These are phyloP conservation scores for Phytophthora tentaculata DNA, from an alignment of 352 stramenopile species.

Conservation along the genomic window DNA sequence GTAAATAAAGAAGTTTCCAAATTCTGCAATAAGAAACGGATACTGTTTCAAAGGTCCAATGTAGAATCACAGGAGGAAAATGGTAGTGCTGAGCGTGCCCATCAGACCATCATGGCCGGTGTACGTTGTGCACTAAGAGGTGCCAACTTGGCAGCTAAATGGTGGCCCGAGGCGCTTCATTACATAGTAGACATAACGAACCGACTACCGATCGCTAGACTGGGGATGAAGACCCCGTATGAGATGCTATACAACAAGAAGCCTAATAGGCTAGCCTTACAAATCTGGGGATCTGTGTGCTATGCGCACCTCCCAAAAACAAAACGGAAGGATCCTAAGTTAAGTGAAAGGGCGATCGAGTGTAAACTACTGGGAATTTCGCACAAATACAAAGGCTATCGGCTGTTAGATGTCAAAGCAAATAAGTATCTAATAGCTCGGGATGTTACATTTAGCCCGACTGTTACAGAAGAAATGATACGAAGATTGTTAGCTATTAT, in stretches of 20 bases:
- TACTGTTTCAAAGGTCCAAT: not conserved
- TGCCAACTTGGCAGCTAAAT: slow-evolving; percentile 3
- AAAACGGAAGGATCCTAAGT: slow-evolving; percentile 6
- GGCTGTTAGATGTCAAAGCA: slow-evolving; percentile 5
- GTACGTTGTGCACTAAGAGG: slow-evolving; percentile 1
- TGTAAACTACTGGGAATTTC: slow-evolving; percentile 8
- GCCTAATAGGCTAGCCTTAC: not conserved
- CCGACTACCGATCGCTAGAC: slow-evolving; percentile 7
- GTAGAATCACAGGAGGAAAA: slow-evolving; percentile 1
- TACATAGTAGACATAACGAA: slow-evolving; percentile 15
- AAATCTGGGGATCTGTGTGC: slow-evolving; percentile 8
- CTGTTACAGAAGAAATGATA: slow-evolving; percentile 1
- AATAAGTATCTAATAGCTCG: slow-evolving; percentile 5
- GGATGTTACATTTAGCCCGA: slow-evolving; percentile 12
- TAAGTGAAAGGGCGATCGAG: not conserved
- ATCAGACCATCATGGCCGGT: not conserved
- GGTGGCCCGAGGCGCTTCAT: slow-evolving; percentile 3
- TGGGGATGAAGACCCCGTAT: slow-evolving; percentile 7
- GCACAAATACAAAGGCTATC: slow-evolving; percentile 12
- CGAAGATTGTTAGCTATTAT: slow-evolving; percentile 3
- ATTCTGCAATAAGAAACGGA: not conserved
- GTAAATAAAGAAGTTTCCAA: not conserved
- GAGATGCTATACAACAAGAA: slow-evolving; percentile 5
- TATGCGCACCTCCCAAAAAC: slow-evolving; percentile 14
- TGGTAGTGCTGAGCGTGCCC: not conserved